Percentiles rank a stretch among this genome's conserved stretches.
Evolutionary conservation across 257 asterid genomes (phyloP).

Genomic region (Plantago ovata): DNA sequence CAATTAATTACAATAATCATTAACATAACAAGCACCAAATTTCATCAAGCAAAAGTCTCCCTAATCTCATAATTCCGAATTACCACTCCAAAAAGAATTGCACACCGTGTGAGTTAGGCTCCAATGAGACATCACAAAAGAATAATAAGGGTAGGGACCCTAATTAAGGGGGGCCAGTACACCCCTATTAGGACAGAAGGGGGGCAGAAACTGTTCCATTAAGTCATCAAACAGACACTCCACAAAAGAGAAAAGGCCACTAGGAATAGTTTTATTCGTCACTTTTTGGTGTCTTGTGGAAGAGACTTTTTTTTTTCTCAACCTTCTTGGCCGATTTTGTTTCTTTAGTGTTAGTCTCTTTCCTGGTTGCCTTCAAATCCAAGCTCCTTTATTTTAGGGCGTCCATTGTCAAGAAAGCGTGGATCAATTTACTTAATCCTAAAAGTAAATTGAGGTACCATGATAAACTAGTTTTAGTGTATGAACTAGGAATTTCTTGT

Average conservation of each 20-base stretch:
- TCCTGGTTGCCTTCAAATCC: slow-evolving; percentile 1
- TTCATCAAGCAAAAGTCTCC: slow-evolving; percentile 23
- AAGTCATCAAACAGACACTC: slow-evolving; percentile 18
- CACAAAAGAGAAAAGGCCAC: slow-evolving; percentile 9
- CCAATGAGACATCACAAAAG: slow-evolving; percentile 14
- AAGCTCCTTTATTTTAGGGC: neutral
- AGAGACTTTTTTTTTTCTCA: slow-evolving; percentile 18
- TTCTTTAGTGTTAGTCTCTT: slow-evolving; percentile 1
- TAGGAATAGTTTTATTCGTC: slow-evolving; percentile 24
- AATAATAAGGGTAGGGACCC: slow-evolving; percentile 29
- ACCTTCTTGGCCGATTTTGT: slow-evolving; percentile 17
- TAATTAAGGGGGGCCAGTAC: no score
- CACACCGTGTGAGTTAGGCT: slow-evolving; percentile 36
- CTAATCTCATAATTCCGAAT: no score
- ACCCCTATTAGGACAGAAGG: no score
- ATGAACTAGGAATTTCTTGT: no score
- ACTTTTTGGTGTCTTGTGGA: slow-evolving; percentile 35
- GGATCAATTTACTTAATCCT: no score
- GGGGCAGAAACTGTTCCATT: slow-evolving; percentile 29
- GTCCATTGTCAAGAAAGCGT: no score
- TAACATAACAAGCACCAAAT: slow-evolving; percentile 27
- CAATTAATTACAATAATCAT: slow-evolving; percentile 34
- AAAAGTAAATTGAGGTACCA: no score
- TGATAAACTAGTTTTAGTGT: no score
- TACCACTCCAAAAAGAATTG: neutral